A percentile compares a stretch with the other conserved stretches of the same genome.
Evolutionary conservation across 2,329 filamentous ascomycete species (phyloP).

Genomic region (Mycosphaerella sp.): DNA sequence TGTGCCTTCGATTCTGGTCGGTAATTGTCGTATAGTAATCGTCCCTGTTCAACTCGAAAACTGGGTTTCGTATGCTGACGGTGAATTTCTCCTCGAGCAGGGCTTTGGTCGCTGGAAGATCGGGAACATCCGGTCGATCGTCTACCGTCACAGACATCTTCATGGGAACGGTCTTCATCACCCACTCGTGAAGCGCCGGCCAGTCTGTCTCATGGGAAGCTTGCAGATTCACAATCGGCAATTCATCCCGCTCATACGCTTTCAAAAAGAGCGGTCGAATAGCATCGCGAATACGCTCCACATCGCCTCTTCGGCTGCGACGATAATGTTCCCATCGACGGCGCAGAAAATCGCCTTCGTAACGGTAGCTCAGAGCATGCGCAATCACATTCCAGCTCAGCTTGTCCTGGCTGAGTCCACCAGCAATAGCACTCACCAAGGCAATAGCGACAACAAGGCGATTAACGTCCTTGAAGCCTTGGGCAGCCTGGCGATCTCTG

Average conservation of each 20-base stretch:
- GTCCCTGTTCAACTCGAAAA: conserved; percentile 15
- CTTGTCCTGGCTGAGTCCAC: conserved; percentile 33
- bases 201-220: conserved; percentile 62
- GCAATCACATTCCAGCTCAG: conserved; percentile 39
- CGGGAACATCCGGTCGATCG: conserved; percentile 35
- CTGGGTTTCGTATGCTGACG: conserved; percentile 9
- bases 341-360: conserved; percentile 35
- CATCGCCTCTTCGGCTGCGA: conserved; percentile 18
- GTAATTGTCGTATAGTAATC: conserved; percentile 21
- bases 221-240: conserved; percentile 59
- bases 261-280: conserved; percentile 61
- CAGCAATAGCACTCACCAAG: conserved; percentile 31
- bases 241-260: conserved; percentile 57
- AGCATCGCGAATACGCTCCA: conserved; percentile 50
- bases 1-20: conserved; percentile 18
- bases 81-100: conserved; percentile 15
- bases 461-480: conserved; percentile 27
- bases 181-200: conserved; percentile 60
- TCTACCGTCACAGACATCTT: conserved; percentile 4
- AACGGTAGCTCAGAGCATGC: conserved; percentile 36
- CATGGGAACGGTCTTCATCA: conserved; percentile 41
- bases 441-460: conserved; percentile 32
- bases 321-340: conserved; percentile 34
- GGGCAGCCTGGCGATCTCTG: conserved; percentile 19
- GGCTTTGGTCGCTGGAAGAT: conserved; percentile 12